Percentiles rank a stretch among this genome's conserved stretches.
phyloP scores from a whole-genome alignment of 495 filamentous ascomycete genomes.

The Cercophora sp. region DNA sequence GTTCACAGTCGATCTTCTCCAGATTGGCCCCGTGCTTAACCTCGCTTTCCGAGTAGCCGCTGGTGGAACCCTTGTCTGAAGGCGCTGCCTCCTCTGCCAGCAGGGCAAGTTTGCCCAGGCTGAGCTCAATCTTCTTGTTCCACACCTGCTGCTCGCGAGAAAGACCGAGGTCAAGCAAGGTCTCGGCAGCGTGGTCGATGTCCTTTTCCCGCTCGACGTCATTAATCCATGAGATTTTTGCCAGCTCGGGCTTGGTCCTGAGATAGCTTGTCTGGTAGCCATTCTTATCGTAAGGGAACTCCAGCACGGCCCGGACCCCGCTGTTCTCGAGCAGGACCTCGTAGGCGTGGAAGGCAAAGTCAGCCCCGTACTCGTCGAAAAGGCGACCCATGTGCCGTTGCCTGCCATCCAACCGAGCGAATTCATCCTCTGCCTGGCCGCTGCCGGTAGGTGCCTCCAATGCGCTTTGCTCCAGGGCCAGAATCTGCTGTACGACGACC shows the following conservation, averaged over 20 bases:
- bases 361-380: constrained; percentile 67
- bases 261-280: constrained; percentile 70
- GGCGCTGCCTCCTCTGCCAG: constrained; percentile 53
- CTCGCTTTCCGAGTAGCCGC: constrained; percentile 23
- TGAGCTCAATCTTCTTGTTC: constrained; percentile 88
- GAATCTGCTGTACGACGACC: constrained; percentile 41
- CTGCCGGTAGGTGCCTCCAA: constrained; percentile 14
- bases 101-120: constrained; percentile 74
- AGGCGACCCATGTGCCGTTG: constrained; percentile 50
- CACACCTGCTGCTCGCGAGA: constrained; percentile 70
- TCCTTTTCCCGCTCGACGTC: constrained; percentile 71
- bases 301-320: constrained; percentile 62
- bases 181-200: constrained; percentile 63
- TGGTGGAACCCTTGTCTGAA: constrained; percentile 25
- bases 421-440: constrained; percentile 24
- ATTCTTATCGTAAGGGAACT: constrained; percentile 58
- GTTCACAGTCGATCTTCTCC: constrained; percentile 53
- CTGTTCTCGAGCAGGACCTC: constrained; percentile 64
- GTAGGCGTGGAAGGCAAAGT: constrained; percentile 79
- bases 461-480: constrained; percentile 26
- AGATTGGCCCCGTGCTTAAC: constrained; percentile 32
- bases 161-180: constrained; percentile 61
- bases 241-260: constrained; percentile 60
- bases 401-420: constrained; percentile 29
- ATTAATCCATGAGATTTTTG: constrained; percentile 90